phyloP scores from a whole-genome alignment of 1,139 yeast genomes.

The Geotrichum aggregatum region DNA sequence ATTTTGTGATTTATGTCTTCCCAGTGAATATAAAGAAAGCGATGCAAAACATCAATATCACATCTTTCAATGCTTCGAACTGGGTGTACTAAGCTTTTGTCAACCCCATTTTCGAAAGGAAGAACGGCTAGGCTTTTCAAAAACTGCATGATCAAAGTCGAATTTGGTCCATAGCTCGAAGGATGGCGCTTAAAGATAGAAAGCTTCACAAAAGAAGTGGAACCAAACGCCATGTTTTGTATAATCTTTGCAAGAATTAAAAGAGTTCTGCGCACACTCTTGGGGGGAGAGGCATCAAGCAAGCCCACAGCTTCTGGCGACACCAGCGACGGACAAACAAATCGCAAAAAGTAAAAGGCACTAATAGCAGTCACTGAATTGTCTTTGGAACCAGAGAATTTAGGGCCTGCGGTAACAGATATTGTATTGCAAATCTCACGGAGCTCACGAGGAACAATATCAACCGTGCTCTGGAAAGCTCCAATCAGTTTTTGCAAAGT shows the following conservation, averaged over 20 bases:
- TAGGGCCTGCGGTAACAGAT: constrained; percentile 50
- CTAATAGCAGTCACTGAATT: constrained; percentile 66
- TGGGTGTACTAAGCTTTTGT: neutral
- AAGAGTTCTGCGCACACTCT: constrained; percentile 58
- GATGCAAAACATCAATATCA: constrained; percentile 45
- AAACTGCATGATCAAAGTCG: constrained; percentile 18
- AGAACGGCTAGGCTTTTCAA: constrained; percentile 23
- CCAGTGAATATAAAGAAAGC: constrained; percentile 61
- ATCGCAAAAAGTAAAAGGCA: constrained; percentile 72
- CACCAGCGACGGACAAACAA: constrained; percentile 80
- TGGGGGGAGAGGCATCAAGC: constrained; percentile 30
- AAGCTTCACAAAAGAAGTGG: constrained; percentile 57
- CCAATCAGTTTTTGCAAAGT: constrained; percentile 56
- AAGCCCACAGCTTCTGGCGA: constrained; percentile 63
- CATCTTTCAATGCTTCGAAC: neutral
- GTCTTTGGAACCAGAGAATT: constrained; percentile 53
- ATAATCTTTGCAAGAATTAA: constrained; percentile 73
- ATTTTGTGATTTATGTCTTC: constrained; percentile 42
- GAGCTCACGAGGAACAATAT: constrained; percentile 58
- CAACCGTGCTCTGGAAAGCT: constrained; percentile 51
- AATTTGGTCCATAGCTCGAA: constrained; percentile 15
- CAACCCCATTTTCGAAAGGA: neutral
- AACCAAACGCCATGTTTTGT: constrained; percentile 79
- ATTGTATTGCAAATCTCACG: constrained; percentile 62
- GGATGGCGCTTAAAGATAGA: constrained; percentile 42